Percentiles rank a stretch among this genome's conserved stretches.
Evolutionary conservation across 208 protist species (phyloP).

Genomic region (Polymyxa betae): DNA sequence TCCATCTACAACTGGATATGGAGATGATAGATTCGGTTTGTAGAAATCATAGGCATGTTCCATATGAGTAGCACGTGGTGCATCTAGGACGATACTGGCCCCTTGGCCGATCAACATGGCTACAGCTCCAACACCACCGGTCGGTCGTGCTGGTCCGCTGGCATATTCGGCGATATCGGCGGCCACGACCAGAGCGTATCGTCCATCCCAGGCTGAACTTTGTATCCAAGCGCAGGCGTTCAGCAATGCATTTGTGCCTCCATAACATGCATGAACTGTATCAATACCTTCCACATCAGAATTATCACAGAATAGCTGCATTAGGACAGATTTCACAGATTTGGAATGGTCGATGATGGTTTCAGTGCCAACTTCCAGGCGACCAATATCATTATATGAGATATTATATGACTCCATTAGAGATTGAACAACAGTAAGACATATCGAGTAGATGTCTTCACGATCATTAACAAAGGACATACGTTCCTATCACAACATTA

Average conservation of each 20-base stretch:
- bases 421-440: constrained; percentile 74
- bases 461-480: constrained; percentile 81
- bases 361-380: constrained; percentile 87
- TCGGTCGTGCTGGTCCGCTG: constrained; percentile 75
- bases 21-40: constrained; percentile 81
- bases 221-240: constrained; percentile 84
- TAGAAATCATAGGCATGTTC: constrained; percentile 86
- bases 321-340: constrained; percentile 82
- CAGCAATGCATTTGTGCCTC: constrained; percentile 83
- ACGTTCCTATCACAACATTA: constrained; percentile 52
- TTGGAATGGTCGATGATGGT: constrained; percentile 87
- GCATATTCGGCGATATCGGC: constrained; percentile 87
- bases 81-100: constrained; percentile 78
- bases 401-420: constrained; percentile 80
- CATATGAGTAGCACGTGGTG: constrained; percentile 49
- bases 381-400: constrained; percentile 73
- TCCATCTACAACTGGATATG: constrained; percentile 81
- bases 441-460: constrained; percentile 86
- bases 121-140: constrained; percentile 78
- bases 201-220: constrained; percentile 78
- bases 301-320: constrained; percentile 76
- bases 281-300: constrained; percentile 77
- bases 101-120: constrained; percentile 84
- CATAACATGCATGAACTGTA: constrained; percentile 87
- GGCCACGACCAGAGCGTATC: constrained; percentile 81